These are phyloP conservation scores for Raddia distichophylla DNA, from an alignment of 176 grass and related monocot species.

Conservation along the genomic window DNA sequence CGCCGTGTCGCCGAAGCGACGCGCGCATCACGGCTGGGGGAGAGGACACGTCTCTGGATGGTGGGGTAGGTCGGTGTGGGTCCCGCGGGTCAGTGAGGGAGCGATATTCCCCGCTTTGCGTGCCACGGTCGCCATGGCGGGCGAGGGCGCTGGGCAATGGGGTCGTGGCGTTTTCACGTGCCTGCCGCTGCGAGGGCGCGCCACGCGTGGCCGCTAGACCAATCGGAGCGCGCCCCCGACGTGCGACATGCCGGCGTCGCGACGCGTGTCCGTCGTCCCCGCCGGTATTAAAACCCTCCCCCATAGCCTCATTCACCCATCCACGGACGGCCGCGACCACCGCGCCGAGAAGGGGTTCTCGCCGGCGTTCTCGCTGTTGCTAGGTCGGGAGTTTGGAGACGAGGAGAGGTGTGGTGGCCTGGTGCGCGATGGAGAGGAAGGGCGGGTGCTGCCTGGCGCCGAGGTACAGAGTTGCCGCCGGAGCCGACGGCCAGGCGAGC, in stretches of 20 bases:
- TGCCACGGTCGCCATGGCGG: slow-evolving; percentile 3
- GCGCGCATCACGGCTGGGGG: no score
- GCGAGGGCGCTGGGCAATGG: slow-evolving; percentile 18
- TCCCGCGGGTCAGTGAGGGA: fast-evolving
- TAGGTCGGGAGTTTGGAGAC: not conserved
- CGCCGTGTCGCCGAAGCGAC: not conserved
- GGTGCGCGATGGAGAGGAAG: slow-evolving; percentile 68
- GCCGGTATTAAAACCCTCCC: not conserved
- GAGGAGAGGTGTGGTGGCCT: not conserved
- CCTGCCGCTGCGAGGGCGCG: not conserved
- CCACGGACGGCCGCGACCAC: not conserved
- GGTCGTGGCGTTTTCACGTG: slow-evolving; percentile 54
- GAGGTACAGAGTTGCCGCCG: slow-evolving; percentile 22
- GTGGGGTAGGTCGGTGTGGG: not conserved
- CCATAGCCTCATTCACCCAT: not conserved
- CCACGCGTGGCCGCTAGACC: slow-evolving; percentile 55
- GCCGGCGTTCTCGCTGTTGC: not conserved
- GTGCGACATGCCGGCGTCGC: slow-evolving; percentile 33
- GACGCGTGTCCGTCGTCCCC: slow-evolving; percentile 40
- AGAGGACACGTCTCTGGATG: not conserved
- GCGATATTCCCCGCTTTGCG: not conserved
- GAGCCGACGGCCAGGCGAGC: slow-evolving; percentile 4
- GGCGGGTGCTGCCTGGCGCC: slow-evolving; percentile 61
- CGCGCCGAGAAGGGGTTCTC: not conserved
- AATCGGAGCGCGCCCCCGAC: slow-evolving; percentile 5